These are phyloP conservation scores for Xerocomellus dryophilus DNA, from an alignment of 768 basidiomycete genomes.

Conservation along the genomic window DNA sequence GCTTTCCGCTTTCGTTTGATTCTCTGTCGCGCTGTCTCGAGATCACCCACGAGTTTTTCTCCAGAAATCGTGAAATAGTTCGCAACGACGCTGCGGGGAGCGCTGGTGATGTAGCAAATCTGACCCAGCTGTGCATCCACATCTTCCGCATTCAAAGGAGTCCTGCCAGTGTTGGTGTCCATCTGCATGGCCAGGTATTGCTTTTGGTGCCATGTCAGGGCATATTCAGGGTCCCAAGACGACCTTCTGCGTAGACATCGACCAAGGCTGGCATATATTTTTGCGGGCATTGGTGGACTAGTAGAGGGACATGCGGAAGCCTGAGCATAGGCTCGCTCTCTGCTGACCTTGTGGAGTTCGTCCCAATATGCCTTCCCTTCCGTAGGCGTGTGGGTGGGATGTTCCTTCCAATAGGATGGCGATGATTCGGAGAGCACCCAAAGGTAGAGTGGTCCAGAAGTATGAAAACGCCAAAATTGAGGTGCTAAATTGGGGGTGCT, in stretches of 20 bases:
- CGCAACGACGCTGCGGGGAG: constrained; percentile 48
- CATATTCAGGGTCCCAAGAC: constrained; percentile 63
- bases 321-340: constrained; percentile 33
- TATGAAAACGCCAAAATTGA: constrained; percentile 61
- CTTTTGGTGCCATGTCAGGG: constrained; percentile 64
- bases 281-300: constrained; percentile 22
- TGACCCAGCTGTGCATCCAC: constrained; percentile 39
- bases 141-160: constrained; percentile 50
- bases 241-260: constrained; percentile 54
- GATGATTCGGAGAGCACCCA: constrained; percentile 53
- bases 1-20: constrained; percentile 31
- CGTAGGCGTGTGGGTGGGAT: constrained; percentile 37
- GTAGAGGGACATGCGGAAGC: constrained; percentile 16
- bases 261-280: constrained; percentile 32
- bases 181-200: constrained; percentile 58
- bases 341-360: constrained; percentile 48
- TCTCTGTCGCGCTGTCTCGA: constrained; percentile 42
- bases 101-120: constrained; percentile 53
- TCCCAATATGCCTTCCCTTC: constrained; percentile 56
- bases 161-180: constrained; percentile 39
- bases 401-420: constrained; percentile 55
- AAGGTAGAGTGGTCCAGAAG: constrained; percentile 52
- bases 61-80: constrained; percentile 43
- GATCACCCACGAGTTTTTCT: constrained; percentile 39
- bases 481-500: constrained; percentile 50